Evolutionary conservation across 1,284 basidiomycete species (phyloP).

Genomic region (Ganoderma meredithae): DNA sequence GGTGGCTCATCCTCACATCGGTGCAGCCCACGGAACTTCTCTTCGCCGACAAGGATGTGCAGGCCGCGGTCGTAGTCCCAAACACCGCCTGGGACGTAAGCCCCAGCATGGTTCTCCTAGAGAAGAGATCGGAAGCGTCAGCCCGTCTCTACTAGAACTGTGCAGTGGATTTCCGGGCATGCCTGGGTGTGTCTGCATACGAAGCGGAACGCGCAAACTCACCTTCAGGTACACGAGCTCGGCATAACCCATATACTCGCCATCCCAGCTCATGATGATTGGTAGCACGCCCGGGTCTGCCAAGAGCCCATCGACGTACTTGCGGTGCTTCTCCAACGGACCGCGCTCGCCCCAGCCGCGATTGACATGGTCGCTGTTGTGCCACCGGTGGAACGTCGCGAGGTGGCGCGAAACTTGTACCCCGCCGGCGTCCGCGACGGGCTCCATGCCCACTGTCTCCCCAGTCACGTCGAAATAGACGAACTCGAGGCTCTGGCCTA

Average conservation of each 20-base stretch:
- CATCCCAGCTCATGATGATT: constrained; percentile 60
- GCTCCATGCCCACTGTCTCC: constrained; percentile 37
- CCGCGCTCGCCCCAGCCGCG: constrained; percentile 60
- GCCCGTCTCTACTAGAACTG: neutral
- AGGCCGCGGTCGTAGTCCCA: constrained; percentile 60
- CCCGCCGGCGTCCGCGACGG: constrained; percentile 22
- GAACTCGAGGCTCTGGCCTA: constrained; percentile 53
- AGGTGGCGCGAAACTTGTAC: constrained; percentile 48
- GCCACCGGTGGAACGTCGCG: constrained; percentile 58
- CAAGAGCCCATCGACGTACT: constrained; percentile 50
- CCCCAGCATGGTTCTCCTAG: constrained; percentile 53
- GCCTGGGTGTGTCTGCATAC: constrained; percentile 4
- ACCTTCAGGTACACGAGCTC: constrained; percentile 63
- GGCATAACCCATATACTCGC: constrained; percentile 59
- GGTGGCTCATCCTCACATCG: constrained; percentile 42
- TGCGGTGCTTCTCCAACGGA: constrained; percentile 53
- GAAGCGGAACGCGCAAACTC: neutral
- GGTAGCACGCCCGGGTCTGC: constrained; percentile 54
- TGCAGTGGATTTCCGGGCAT: neutral
- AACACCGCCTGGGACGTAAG: constrained; percentile 48
- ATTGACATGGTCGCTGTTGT: constrained; percentile 59
- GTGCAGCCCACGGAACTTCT: constrained; percentile 52
- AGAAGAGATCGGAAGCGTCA: neutral
- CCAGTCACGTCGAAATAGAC: constrained; percentile 50
- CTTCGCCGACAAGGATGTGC: constrained; percentile 58